Conservation (phyloP, 306 rosid genomes). For the Cucurbita moschata region DNA sequence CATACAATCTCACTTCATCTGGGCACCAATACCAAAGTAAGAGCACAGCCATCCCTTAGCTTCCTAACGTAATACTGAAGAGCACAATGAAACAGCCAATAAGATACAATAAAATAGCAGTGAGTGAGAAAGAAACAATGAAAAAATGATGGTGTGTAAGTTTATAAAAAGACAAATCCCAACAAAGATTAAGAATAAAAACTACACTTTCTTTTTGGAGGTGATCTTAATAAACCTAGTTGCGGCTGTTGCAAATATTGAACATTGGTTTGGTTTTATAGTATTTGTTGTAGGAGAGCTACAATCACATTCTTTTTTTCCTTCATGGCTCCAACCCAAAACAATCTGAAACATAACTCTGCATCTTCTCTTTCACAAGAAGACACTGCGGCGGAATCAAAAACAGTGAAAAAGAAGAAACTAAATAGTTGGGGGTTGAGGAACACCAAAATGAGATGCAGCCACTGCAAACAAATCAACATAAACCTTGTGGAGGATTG, state of each 20-base stretch:
- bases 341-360: conserved; percentile 4
- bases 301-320: conserved; percentile 11
- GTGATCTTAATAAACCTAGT: conserved; percentile 7
- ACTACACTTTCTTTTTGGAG: conserved; percentile 4
- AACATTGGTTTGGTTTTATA: not conserved
- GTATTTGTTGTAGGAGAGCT: conserved; percentile 14
- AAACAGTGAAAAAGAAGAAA: conserved; percentile 10
- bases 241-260: conserved; percentile 9
- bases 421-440: not conserved
- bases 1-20: not conserved
- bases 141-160: conserved; percentile 7
- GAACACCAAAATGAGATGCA: conserved; percentile 4
- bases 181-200: conserved; percentile 9
- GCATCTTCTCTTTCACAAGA: conserved; percentile 8
- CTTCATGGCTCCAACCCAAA: conserved; percentile 14
- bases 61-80: not conserved
- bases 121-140: not conserved
- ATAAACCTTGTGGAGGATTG: conserved; percentile 2
- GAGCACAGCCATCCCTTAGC: not conserved
- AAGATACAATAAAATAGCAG: not conserved
- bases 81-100: not conserved
- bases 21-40: not conserved
- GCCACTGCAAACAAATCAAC: conserved; percentile 1
- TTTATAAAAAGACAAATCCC: conserved; percentile 4
- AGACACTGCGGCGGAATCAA: not conserved